Evolutionary conservation across 352 stramenopile species (phyloP).

Genomic region (Pythium graminicola): DNA sequence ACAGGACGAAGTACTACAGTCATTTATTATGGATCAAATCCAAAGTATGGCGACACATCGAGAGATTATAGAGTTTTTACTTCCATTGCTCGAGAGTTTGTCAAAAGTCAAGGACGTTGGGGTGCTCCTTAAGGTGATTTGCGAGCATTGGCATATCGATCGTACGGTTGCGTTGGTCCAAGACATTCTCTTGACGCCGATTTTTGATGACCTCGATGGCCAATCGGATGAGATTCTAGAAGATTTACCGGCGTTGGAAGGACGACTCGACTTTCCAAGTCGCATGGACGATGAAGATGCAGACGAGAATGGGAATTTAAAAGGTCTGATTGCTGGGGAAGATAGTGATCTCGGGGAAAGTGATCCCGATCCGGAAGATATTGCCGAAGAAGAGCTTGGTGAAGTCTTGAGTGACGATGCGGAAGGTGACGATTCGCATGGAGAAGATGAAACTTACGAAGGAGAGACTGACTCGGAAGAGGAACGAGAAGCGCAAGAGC

Average conservation of each 20-base stretch:
- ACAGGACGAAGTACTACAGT: conserved; percentile 33
- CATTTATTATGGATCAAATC: conserved; percentile 27
- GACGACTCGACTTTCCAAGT: conserved; percentile 69
- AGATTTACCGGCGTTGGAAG: conserved; percentile 49
- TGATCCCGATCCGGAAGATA: conserved; percentile 27
- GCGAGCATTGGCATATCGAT: conserved; percentile 57
- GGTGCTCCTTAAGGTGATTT: conserved; percentile 50
- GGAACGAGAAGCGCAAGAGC: conserved; percentile 29
- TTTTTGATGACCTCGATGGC: conserved; percentile 83
- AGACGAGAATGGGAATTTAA: conserved; percentile 77
- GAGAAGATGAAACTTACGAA: conserved; percentile 35
- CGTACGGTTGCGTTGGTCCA: conserved; percentile 56
- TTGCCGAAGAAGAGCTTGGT: conserved; percentile 29
- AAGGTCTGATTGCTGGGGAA: conserved; percentile 56
- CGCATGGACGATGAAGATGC: conserved; percentile 74
- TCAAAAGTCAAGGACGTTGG: conserved; percentile 66
- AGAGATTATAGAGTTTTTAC: conserved; percentile 57
- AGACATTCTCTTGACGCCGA: conserved; percentile 56
- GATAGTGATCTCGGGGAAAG: conserved; percentile 64
- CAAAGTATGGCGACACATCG: conserved; percentile 35
- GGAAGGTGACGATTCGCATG: conserved; percentile 33
- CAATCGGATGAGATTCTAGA: conserved; percentile 67
- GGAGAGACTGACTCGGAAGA: conserved; percentile 68
- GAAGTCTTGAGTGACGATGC: conserved; percentile 26
- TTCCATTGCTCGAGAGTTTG: conserved; percentile 67